Evolutionary conservation across 2,329 filamentous ascomycete species (phyloP).

Genomic region (Pezizomycotina sp.): DNA sequence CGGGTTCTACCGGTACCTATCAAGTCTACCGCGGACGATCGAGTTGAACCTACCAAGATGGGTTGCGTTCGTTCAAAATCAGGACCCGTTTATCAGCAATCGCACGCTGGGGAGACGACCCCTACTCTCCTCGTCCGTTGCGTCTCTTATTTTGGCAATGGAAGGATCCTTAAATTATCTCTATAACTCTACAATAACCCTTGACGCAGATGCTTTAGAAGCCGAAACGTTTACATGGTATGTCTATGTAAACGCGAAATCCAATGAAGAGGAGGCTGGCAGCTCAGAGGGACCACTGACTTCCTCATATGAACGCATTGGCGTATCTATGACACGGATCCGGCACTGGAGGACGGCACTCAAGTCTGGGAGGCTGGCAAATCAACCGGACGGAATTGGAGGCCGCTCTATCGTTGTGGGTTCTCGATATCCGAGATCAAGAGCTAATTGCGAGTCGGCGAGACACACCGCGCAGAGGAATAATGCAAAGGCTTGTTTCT

Average conservation of each 20-base stretch:
- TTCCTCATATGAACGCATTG: no score
- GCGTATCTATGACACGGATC: slow-evolving; percentile 2
- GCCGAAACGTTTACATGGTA: slow-evolving; percentile 3
- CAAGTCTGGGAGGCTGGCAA: slow-evolving; percentile 7
- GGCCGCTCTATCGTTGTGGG: slow-evolving; percentile 9
- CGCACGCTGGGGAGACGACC: slow-evolving; percentile 5
- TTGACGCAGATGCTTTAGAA: slow-evolving; percentile 1
- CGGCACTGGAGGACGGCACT: slow-evolving; percentile 4
- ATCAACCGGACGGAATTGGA: slow-evolving; percentile 2
- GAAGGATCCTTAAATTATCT: slow-evolving; percentile 5
- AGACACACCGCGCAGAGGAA: slow-evolving; percentile 4
- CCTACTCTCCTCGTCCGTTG: background rate
- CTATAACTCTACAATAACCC: background rate
- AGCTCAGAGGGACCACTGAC: background rate
- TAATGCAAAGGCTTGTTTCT: slow-evolving; percentile 6
- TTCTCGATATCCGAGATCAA: slow-evolving; percentile 3
- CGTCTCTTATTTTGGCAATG: background rate
- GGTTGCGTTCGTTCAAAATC: no score
- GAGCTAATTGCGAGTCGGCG: slow-evolving; percentile 2
- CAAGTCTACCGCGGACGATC: background rate
- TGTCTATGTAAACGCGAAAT: background rate
- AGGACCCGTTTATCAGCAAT: background rate
- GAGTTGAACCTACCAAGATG: background rate
- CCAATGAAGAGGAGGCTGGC: background rate
- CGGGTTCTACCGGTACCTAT: slow-evolving; percentile 1